A percentile compares a stretch with the other conserved stretches of the same genome.
Evolutionary conservation across 768 basidiomycete genomes (phyloP).

Genomic region (Leccinum uliginosum): DNA sequence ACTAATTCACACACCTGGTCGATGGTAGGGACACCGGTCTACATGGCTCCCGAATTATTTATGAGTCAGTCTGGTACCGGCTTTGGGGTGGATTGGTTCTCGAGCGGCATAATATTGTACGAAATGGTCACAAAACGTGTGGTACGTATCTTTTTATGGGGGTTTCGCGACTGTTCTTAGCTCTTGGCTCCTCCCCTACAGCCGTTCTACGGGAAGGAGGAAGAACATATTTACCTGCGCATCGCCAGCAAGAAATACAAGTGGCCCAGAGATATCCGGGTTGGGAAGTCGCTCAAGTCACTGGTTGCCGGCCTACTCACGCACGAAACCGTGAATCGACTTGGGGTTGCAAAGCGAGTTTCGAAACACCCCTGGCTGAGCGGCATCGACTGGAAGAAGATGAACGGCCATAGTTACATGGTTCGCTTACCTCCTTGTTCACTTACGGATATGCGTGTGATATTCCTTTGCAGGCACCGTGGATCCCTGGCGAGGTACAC

Average conservation of each 20-base stretch:
- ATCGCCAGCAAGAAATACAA: conserved; percentile 27
- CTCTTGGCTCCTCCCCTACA: neutral
- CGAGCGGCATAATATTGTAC: conserved; percentile 45
- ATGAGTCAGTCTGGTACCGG: conserved; percentile 22
- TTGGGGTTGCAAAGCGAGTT: conserved; percentile 37
- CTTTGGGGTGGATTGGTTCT: conserved; percentile 50
- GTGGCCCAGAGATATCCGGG: conserved; percentile 36
- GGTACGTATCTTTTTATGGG: conserved; percentile 14
- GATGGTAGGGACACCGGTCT: conserved; percentile 45
- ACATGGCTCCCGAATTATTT: conserved; percentile 48
- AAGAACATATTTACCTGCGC: conserved; percentile 26
- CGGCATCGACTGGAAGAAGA: conserved; percentile 44
- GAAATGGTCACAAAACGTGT: conserved; percentile 45
- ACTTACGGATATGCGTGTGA: neutral
- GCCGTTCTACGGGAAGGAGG: conserved; percentile 26
- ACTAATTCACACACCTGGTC: conserved; percentile 15
- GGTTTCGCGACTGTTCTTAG: neutral
- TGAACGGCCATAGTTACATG: conserved; percentile 39
- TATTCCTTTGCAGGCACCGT: conserved; percentile 37
- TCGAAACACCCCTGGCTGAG: conserved; percentile 42
- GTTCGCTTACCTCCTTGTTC: conserved; percentile 32
- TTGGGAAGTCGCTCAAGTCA: conserved; percentile 40
- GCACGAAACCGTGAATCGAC: conserved; percentile 33
- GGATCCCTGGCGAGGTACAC: conserved; percentile 31
- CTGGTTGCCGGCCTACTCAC: conserved; percentile 41